Evolutionary conservation across 148 eudicot species (phyloP).

Genomic region (Rhododendron ovatum): DNA sequence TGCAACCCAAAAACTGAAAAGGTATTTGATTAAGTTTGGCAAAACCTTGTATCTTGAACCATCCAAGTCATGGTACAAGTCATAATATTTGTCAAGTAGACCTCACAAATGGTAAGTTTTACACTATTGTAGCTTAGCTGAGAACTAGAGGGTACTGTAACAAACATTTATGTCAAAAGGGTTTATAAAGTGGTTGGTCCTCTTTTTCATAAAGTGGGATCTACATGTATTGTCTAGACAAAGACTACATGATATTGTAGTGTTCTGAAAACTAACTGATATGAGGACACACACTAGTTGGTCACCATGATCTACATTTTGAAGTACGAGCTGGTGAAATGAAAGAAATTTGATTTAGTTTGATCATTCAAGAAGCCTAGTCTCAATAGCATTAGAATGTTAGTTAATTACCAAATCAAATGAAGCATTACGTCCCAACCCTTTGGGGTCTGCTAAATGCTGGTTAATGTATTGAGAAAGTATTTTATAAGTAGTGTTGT

Average conservation of each 20-base stretch:
- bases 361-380: neutral
- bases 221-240: neutral
- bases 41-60: no score
- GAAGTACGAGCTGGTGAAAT: neutral
- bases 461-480: neutral
- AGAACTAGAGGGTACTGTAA: neutral
- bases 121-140: neutral
- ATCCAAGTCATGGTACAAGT: neutral
- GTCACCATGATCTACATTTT: neutral
- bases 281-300: neutral
- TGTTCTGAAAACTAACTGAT: neutral
- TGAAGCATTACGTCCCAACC: neutral
- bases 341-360: neutral
- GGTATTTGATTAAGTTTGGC: no score
- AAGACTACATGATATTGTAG: neutral
- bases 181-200: neutral
- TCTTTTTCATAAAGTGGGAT: neutral
- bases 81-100: neutral
- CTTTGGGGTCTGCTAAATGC: neutral
- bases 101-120: neutral
- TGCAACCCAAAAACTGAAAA: no score
- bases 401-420: neutral
- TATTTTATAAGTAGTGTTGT: neutral
- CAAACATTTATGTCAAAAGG: neutral
- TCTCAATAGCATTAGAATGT: neutral